Conservation (phyloP, 805 yeast genomes). For the Cyberlindnera mycetangii region DNA sequence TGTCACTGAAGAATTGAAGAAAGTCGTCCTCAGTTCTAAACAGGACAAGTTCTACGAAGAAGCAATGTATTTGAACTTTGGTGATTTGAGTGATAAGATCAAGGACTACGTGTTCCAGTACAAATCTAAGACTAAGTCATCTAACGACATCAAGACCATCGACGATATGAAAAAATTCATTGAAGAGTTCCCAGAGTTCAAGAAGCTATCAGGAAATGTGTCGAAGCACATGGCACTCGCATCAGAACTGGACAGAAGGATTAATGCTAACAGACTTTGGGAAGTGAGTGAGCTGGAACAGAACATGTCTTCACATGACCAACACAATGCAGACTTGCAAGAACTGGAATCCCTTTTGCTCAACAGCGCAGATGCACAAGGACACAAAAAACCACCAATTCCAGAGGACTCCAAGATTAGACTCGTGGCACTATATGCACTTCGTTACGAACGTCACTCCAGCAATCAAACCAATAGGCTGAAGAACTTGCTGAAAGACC, state of each 20-base stretch:
- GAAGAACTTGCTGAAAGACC: constrained; percentile 36
- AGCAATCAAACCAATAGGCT: constrained; percentile 41
- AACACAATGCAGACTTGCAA: constrained; percentile 52
- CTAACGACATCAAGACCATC: constrained; percentile 69
- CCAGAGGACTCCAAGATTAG: constrained; percentile 62
- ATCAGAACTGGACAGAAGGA: constrained; percentile 76
- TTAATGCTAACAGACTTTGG: constrained; percentile 66
- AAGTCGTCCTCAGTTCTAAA: constrained; percentile 62
- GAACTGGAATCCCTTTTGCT: constrained; percentile 54
- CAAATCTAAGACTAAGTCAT: constrained; percentile 73
- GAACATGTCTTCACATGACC: constrained; percentile 64
- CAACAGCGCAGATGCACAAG: constrained; percentile 2
- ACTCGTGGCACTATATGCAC: constrained; percentile 67
- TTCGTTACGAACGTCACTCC: constrained; percentile 59
- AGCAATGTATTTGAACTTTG: constrained; percentile 87
- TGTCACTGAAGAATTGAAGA: constrained; percentile 53
- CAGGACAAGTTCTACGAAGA: constrained; percentile 77
- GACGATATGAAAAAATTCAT: constrained; percentile 89
- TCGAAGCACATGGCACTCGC: constrained; percentile 90
- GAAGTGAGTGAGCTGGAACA: constrained; percentile 90
- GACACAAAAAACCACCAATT: constrained; percentile 31
- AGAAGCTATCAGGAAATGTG: constrained; percentile 81
- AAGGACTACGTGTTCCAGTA: constrained; percentile 81
- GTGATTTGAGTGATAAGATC: constrained; percentile 87
- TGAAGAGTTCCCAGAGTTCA: constrained; percentile 91